phyloP scores from a whole-genome alignment of 257 asterid species.

The Ligustrum vulgare region DNA sequence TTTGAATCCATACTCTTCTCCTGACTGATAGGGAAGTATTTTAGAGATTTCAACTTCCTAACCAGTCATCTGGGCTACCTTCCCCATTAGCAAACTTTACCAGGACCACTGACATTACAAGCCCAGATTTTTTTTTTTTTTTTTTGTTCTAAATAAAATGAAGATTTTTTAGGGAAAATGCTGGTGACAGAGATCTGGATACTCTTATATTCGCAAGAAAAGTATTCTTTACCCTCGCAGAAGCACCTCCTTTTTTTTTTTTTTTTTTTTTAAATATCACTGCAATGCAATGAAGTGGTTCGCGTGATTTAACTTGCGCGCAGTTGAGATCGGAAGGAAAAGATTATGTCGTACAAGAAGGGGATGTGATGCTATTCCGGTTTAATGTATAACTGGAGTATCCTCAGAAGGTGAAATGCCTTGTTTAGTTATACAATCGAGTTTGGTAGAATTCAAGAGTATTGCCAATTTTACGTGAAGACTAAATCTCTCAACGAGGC shows the following conservation, averaged over 20 bases:
- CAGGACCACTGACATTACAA: not conserved
- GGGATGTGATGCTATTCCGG: constrained; percentile 91
- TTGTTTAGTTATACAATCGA: constrained; percentile 5
- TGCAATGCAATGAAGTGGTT: not conserved
- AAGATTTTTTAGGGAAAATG: not conserved
- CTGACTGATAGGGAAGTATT: not conserved
- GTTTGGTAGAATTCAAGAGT: constrained; percentile 5
- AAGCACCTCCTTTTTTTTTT: not conserved
- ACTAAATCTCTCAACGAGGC: not conserved
- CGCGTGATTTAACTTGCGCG: constrained; percentile 23
- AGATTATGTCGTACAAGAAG: constrained; percentile 91
- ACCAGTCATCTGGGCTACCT: not conserved
- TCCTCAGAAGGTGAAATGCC: constrained; percentile 15
- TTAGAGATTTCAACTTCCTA: not conserved
- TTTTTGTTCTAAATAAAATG: not conserved
- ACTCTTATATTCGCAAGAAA: not conserved
- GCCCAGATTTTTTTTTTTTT: not conserved
- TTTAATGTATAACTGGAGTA: constrained; percentile 65
- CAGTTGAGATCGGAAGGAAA: constrained; percentile 97
- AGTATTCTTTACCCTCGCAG: not conserved
- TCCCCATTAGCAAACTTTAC: not conserved
- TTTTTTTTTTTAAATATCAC: not conserved
- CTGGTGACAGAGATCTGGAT: not conserved
- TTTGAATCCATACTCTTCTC: not conserved
- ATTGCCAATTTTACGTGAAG: constrained; percentile 10